Conservation (phyloP, 2,329 filamentous ascomycete species). For the Endocalyx cinctus region DNA sequence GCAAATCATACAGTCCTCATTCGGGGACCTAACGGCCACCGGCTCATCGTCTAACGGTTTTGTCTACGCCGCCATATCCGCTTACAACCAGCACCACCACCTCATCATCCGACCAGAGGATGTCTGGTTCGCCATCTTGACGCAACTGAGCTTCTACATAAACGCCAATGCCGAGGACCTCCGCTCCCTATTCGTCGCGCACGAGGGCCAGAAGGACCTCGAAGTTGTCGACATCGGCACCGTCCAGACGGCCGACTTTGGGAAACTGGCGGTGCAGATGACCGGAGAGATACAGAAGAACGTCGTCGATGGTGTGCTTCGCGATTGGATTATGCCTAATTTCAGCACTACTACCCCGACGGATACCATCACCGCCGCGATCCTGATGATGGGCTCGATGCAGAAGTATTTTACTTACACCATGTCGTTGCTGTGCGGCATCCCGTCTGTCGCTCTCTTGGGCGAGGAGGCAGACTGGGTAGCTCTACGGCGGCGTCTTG, state of each 20-base stretch:
- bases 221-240: slow-evolving; percentile 2
- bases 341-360: slow-evolving; percentile 45
- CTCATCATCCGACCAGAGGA: slow-evolving; percentile 47
- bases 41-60: slow-evolving; percentile 27
- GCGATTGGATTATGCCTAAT: slow-evolving; percentile 44
- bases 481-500: slow-evolving; percentile 25
- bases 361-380: slow-evolving; percentile 37
- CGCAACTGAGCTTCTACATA: slow-evolving; percentile 42
- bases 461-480: slow-evolving; percentile 44
- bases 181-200: slow-evolving; percentile 35
- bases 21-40: neutral
- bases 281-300: slow-evolving; percentile 33
- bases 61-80: slow-evolving; percentile 31
- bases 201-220: slow-evolving; percentile 31
- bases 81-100: slow-evolving; percentile 40
- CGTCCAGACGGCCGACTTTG: slow-evolving; percentile 2
- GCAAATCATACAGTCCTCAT: slow-evolving; percentile 4
- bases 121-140: slow-evolving; percentile 47
- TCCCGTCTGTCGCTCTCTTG: slow-evolving; percentile 48
- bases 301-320: slow-evolving; percentile 35
- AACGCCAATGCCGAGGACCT: slow-evolving; percentile 43
- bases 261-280: slow-evolving; percentile 23
- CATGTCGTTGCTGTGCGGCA: slow-evolving; percentile 33
- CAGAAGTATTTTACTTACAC: slow-evolving; percentile 43
- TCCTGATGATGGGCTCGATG: slow-evolving; percentile 48